A percentile compares a stretch with the other conserved stretches of the same genome.
These are phyloP conservation scores for Austroboletus niveus DNA, from an alignment of 1,284 basidiomycete genomes.

Conservation along the genomic window DNA sequence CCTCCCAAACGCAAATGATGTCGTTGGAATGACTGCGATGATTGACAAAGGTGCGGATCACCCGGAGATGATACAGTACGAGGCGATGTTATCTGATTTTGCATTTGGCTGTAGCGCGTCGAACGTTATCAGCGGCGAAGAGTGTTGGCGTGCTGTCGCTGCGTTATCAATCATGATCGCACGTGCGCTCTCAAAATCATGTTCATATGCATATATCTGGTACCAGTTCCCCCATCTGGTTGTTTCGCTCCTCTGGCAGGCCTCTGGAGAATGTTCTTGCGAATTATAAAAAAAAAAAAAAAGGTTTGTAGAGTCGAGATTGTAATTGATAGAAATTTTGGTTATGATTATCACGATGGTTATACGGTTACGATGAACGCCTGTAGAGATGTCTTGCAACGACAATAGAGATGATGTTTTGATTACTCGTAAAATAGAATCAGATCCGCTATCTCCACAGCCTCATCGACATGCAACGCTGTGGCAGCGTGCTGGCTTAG, in stretches of 20 bases:
- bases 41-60: conserved; percentile 28
- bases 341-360: neutral
- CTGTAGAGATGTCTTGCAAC: neutral
- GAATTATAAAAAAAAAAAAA: neutral
- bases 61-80: conserved; percentile 18
- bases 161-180: conserved; percentile 18
- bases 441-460: neutral
- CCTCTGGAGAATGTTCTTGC: conserved; percentile 7
- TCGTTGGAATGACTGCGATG: conserved; percentile 11
- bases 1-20: conserved; percentile 20
- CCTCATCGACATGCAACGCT: neutral
- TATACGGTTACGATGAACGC: neutral
- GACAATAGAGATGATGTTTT: neutral
- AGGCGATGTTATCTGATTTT: conserved; percentile 19
- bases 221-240: conserved; percentile 15
- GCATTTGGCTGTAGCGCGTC: conserved; percentile 16
- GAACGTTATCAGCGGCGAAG: conserved; percentile 22
- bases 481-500: neutral
- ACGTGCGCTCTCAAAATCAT: conserved; percentile 14
- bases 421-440: neutral
- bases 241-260: conserved; percentile 12
- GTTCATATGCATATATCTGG: neutral
- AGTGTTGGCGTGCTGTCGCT: conserved; percentile 10
- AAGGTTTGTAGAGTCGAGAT: neutral
- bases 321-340: neutral